Evolutionary conservation across 176 grass and related monocot genomes (phyloP), one percentile per base, ranked within the genome.

Genomic region (Phoenix roebelenii): DNA sequence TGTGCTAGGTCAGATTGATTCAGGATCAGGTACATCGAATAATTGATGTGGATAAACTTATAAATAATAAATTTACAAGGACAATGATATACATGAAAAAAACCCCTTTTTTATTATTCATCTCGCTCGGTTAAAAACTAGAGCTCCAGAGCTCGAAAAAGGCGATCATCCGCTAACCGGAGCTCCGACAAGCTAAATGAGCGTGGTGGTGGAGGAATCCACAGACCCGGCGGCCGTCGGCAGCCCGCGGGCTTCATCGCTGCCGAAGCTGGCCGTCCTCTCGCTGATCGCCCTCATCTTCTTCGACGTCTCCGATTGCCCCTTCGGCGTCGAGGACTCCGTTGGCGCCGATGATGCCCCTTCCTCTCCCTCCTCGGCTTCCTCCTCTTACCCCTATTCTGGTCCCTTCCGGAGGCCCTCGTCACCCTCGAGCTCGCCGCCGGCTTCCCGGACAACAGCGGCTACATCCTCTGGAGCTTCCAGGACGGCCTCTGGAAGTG

Each of bases 261-360:
- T 53, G 29, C 79, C 73, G 18, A 80, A 71, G 3, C 82, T 95
- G 15, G 71, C 83, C 35, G 69, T 96, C 35, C 83, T 96, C 57
- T 83, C 91, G 15, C 75, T 96, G 0, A 49, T 96, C 22, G 92
- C 92, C 15, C 92, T 96, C 64, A 96, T 96, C 75, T 96, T 96
- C 80, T 96, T 90, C 83, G 83, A 96, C 54, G 87, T 96, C 23
- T 96, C 83, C 15, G 92, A 86, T 15, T 86, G 92, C 0, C 92
- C 92, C n/a, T 96, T 90, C 77, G 92, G 92, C 49, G 79, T 96
- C 49, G 86, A 96, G 74, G 92, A 96, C 62, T 96, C 92, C 15
- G 92, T 96, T 44, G 70, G 83, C 16, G 51, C 83, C 5, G 87
- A 87, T 16, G 92, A 83, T 5, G 92, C 16, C 78, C 92, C 1